These are phyloP conservation scores for Dipodascus albidus DNA, from an alignment of 805 yeast genomes.

Conservation along the genomic window DNA sequence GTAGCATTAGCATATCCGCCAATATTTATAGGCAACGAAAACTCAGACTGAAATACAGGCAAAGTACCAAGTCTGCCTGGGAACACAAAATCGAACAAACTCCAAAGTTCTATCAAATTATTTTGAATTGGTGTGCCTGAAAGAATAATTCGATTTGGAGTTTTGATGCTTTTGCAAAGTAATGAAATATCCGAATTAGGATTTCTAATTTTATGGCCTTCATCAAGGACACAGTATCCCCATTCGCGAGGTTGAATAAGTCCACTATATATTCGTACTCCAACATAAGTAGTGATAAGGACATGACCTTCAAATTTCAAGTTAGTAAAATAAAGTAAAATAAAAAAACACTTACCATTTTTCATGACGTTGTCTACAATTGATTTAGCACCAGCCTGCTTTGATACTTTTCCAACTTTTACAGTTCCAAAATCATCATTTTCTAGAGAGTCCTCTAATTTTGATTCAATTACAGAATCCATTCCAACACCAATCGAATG, in stretches of 20 bases:
- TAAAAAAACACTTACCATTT: conserved; percentile 31
- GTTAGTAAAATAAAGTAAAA: background rate
- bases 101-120: conserved; percentile 86
- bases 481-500: conserved; percentile 92
- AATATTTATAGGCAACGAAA: conserved; percentile 81
- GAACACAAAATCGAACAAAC: conserved; percentile 85
- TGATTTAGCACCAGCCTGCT: conserved; percentile 22
- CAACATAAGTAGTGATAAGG: conserved; percentile 84
- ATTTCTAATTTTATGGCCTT: conserved; percentile 93
- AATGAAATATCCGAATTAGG: conserved; percentile 85
- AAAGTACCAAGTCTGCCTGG: conserved; percentile 93
- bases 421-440: conserved; percentile 14
- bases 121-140: conserved; percentile 98
- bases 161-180: conserved; percentile 71
- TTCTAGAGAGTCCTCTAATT: conserved; percentile 21
- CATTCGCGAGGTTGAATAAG: conserved; percentile 56
- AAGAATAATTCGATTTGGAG: conserved; percentile 75
- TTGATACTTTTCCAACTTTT: conserved; percentile 25
- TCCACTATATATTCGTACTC: conserved; percentile 57
- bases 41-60: conserved; percentile 89
- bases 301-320: conserved; percentile 45
- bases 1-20: conserved; percentile 99
- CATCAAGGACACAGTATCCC: conserved; percentile 89
- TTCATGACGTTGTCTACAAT: conserved; percentile 33
- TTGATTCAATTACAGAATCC: conserved; percentile 24